A percentile compares a stretch with the other conserved stretches of the same genome.
Conservation (phyloP, 306 rosid species). For the Cucurbita moschata region DNA sequence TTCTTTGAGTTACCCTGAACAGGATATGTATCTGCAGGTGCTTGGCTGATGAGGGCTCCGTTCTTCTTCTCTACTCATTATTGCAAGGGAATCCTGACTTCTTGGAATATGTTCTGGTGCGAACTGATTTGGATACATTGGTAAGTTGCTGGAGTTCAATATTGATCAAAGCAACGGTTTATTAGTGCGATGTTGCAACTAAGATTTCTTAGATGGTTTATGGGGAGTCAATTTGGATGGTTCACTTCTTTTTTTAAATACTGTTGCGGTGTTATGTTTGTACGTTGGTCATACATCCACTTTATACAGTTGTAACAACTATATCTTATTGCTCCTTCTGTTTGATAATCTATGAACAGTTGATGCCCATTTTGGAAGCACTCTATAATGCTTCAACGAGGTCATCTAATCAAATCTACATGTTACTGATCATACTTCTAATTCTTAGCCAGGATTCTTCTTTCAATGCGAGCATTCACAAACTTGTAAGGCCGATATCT, state of each 20-base stretch:
- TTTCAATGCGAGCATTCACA: slow-evolving; percentile 94
- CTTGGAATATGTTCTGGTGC: slow-evolving; percentile 93
- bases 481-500: slow-evolving; percentile 40
- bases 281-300: not conserved
- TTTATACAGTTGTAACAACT: not conserved
- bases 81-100: slow-evolving; percentile 89
- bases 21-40: slow-evolving; percentile 36
- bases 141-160: slow-evolving; percentile 34
- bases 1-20: not conserved
- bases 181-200: not conserved
- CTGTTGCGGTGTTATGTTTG: not conserved
- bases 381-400: slow-evolving; percentile 69
- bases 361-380: slow-evolving; percentile 94
- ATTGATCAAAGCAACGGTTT: not conserved
- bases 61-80: slow-evolving; percentile 79
- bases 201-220: not conserved
- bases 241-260: not conserved
- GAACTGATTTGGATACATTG: slow-evolving; percentile 96
- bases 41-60: slow-evolving; percentile 91
- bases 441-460: slow-evolving; percentile 98
- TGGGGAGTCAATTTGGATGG: not conserved
- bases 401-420: slow-evolving; percentile 91
- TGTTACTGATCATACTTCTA: slow-evolving; percentile 86
- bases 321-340: not conserved
- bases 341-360: slow-evolving; percentile 28